Percentiles rank a stretch among this genome's conserved stretches.
Conservation (phyloP, 305 asterid species). For the Solanum chacoense region DNA sequence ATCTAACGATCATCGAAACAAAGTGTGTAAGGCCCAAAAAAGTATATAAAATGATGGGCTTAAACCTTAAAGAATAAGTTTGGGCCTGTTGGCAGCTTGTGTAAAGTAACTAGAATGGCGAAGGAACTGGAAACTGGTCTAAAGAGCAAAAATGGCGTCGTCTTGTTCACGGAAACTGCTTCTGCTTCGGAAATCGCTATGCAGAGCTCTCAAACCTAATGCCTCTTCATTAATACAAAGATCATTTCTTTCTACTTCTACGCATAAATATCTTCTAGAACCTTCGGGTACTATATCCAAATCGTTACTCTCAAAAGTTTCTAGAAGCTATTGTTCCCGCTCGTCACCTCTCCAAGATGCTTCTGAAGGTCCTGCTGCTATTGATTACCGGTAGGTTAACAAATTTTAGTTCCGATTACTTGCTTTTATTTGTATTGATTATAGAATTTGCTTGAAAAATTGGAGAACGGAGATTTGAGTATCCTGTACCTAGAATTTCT, state of each 20-base stretch:
- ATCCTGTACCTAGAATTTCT: not conserved
- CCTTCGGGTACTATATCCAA: conserved; percentile 13
- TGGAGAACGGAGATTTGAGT: not conserved
- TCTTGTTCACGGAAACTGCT: conserved; percentile 11
- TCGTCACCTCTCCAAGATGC: conserved; percentile 32
- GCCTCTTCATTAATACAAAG: conserved; percentile 8
- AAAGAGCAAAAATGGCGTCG: conserved; percentile 23
- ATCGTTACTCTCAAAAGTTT: conserved; percentile 7
- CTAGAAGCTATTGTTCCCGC: conserved; percentile 18
- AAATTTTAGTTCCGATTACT: not conserved
- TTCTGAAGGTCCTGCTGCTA: conserved; percentile 34
- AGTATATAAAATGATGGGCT: not conserved
- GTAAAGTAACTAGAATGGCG: not conserved
- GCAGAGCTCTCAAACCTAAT: conserved; percentile 19
- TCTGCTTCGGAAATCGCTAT: conserved; percentile 18
- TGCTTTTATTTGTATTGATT: not conserved
- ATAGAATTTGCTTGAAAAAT: not conserved
- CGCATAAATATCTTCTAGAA: conserved; percentile 12
- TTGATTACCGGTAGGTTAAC: conserved; percentile 37
- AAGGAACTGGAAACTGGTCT: not conserved
- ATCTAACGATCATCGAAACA: no score
- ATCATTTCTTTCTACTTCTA: conserved; percentile 4
- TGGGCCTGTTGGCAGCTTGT: not conserved
- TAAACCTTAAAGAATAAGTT: not conserved
- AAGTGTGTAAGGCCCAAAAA: not conserved